These are phyloP conservation scores for Tolypocladium paradoxum DNA, from an alignment of 2,329 filamentous ascomycete species.

Conservation along the genomic window DNA sequence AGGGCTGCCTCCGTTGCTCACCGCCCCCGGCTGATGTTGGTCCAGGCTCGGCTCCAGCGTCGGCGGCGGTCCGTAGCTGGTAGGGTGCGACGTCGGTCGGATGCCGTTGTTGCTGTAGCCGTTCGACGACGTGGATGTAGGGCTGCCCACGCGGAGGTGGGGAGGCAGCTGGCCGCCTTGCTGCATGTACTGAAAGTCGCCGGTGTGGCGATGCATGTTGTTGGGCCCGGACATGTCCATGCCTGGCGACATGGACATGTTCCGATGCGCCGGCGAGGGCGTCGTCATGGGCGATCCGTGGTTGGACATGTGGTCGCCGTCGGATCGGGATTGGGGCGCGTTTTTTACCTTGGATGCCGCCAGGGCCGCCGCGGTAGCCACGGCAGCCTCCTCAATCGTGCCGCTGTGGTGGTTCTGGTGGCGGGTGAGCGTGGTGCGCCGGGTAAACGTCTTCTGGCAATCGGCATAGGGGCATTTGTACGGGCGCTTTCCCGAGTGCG, in stretches of 20 bases:
- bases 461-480: conserved; percentile 97
- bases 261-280: conserved; percentile 71
- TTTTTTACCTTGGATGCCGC: conserved; percentile 40
- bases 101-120: conserved; percentile 38
- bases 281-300: conserved; percentile 68
- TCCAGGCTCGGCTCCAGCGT: conserved; percentile 80
- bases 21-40: conserved; percentile 54
- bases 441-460: conserved; percentile 97
- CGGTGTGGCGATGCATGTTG: conserved; percentile 52
- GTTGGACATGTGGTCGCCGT: conserved; percentile 60
- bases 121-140: conserved; percentile 55
- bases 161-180: conserved; percentile 69
- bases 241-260: conserved; percentile 68
- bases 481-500: conserved; percentile 88
- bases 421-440: conserved; percentile 85
- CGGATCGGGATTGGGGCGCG: conserved; percentile 46
- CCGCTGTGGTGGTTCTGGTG: conserved; percentile 95
- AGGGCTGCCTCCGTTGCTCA: conserved; percentile 72
- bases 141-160: conserved; percentile 68
- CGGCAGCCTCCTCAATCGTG: conserved; percentile 86
- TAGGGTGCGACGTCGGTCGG: conserved; percentile 77
- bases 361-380: conserved; percentile 76
- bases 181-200: conserved; percentile 62
- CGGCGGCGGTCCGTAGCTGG: conserved; percentile 68
- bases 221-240: conserved; percentile 60